A percentile compares a stretch with the other conserved stretches of the same genome.
Evolutionary conservation across 78 protist species (phyloP).

Genomic region (Thecamonas trahens): DNA sequence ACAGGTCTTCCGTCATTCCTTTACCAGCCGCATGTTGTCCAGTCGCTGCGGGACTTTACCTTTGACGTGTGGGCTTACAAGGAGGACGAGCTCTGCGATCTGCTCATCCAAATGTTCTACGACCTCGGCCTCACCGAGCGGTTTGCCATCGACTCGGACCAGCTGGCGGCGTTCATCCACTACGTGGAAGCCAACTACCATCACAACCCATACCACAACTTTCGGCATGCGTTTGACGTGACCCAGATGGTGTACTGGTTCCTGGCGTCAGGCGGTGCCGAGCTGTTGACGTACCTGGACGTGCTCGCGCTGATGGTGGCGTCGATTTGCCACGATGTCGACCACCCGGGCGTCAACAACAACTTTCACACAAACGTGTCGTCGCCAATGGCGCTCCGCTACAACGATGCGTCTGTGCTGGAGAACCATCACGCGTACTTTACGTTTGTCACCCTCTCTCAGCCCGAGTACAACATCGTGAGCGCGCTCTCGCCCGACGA

Average conservation of each 20-base stretch:
- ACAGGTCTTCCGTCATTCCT: no score
- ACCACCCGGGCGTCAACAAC: conserved; percentile 82
- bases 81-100: no score
- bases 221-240: conserved; percentile 77
- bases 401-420: conserved; percentile 65
- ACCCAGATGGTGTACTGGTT: conserved; percentile 55
- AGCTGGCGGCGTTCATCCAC: conserved; percentile 1
- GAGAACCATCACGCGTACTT: conserved; percentile 71
- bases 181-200: not conserved
- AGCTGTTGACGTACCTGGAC: conserved; percentile 11
- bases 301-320: conserved; percentile 44
- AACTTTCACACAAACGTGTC: conserved; percentile 50
- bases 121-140: not conserved
- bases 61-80: no score
- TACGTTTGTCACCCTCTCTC: conserved; percentile 14
- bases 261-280: no score
- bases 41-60: no score
- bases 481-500: conserved; percentile 7
- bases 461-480: conserved; percentile 12
- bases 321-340: conserved; percentile 75
- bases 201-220: conserved; percentile 75
- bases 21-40: no score
- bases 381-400: conserved; percentile 53
- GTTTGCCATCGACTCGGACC: not conserved
- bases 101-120: no score